phyloP scores from a whole-genome alignment of 176 grass and related monocot genomes.

The Alopecurus myosuroides region DNA sequence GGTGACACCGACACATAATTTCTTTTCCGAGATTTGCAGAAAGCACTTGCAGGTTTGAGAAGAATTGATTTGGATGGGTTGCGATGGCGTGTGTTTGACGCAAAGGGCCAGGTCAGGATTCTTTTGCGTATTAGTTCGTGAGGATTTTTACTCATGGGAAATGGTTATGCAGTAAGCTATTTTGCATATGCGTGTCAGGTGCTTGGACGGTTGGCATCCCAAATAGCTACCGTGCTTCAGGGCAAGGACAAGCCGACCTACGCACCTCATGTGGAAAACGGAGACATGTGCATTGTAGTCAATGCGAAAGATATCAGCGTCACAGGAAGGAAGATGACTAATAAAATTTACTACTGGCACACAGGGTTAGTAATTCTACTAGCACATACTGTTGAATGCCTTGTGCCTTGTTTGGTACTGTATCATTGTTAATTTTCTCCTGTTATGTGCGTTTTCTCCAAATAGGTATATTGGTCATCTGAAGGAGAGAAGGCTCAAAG shows the following conservation, averaged over 20 bases:
- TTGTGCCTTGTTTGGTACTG: background rate
- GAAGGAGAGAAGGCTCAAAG: conserved; percentile 89
- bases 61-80: conserved; percentile 90
- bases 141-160: background rate
- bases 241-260: conserved; percentile 98
- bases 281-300: conserved; percentile 92
- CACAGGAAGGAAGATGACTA: conserved; percentile 87
- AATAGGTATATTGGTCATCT: conserved; percentile 82
- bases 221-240: conserved; percentile 79
- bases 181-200: conserved; percentile 37
- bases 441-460: background rate
- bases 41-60: conserved; percentile 92
- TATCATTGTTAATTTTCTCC: background rate
- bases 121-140: background rate
- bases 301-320: conserved; percentile 91
- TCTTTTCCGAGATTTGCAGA: conserved; percentile 40
- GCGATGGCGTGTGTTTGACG: conserved; percentile 94
- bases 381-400: background rate
- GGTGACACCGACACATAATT: background rate
- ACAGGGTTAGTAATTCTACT: conserved; percentile 56
- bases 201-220: conserved; percentile 88
- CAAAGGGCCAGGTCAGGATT: conserved; percentile 74
- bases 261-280: conserved; percentile 75
- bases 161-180: background rate
- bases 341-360: conserved; percentile 96